Evolutionary conservation across 2,329 filamentous ascomycete species (phyloP), one percentile per base, ranked within the genome.

Genomic region (Verruconis gallopava): DNA sequence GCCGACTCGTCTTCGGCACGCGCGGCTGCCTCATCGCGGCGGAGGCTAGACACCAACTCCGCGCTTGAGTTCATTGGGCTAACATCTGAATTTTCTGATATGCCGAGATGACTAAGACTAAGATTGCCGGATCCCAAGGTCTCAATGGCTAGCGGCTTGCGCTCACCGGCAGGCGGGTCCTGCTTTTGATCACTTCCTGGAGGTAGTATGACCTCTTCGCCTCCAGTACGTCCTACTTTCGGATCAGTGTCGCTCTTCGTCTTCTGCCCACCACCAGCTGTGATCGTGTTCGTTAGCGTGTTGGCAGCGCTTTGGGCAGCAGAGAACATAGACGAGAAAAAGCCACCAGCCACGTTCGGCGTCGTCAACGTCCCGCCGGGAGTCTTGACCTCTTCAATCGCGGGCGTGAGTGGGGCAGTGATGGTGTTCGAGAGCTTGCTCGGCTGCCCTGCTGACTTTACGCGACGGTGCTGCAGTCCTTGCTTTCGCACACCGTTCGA

Each of bases 311-410:
- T 95, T 60, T 96, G 89, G 14, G 91, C 91, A 36, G 81, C 89
- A 32, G 85, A 89, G 49, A 98, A 77, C 55, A 98, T 83, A 19
- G 84, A 88, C 3, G 85, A 93, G 62, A 98, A 96, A 65, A 98
- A 96, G 1, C 86, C 79, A 28, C 59, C 60, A 42, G 64, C 30
- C 12, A 21, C 63, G 38, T 63, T 60, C 21, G 61, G 64, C 30
- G 58, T 56, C 21, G 63, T 61, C n/a, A 66, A 57, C 37, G 72
- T 67, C 42, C 74, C 71, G 21, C 73, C 67, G 22, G 75, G 53
- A 51, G 72, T 68, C 46, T 75, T 77, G n/a, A 66, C 56, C 51
- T 79, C 79, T 58, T 95, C 88, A 28, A 14, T 17, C 0, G 79
- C 82, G 5, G 86, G 84, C 3, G 86, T 83, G 40, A 91, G 66